A percentile compares a stretch with the other conserved stretches of the same genome.
phyloP scores from a whole-genome alignment of 805 yeast genomes.

The Ogataea kodamae region DNA sequence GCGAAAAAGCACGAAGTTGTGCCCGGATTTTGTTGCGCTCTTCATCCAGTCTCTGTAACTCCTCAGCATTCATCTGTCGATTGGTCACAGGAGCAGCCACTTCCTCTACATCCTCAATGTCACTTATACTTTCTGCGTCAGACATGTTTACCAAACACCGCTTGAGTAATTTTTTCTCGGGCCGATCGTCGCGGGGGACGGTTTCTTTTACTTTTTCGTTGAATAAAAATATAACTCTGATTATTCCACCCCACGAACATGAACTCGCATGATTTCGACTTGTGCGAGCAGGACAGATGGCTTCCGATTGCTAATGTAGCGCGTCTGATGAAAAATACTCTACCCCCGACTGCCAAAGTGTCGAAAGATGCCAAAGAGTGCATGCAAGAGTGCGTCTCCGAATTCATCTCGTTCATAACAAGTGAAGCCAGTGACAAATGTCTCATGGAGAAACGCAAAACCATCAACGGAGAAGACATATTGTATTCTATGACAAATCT shows the following conservation, averaged over 20 bases:
- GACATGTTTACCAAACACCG: constrained; percentile 4
- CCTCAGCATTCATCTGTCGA: constrained; percentile 11
- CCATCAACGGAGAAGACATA: constrained; percentile 69
- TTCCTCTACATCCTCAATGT: constrained; percentile 9
- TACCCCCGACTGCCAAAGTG: constrained; percentile 70
- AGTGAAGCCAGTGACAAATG: constrained; percentile 65
- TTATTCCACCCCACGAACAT: constrained; percentile 9
- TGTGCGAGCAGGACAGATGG: constrained; percentile 60
- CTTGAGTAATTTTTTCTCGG: constrained; percentile 1
- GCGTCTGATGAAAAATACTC: constrained; percentile 71
- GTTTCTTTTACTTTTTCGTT: too few species aligned
- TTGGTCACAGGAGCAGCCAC: constrained; percentile 8
- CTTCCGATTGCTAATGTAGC: constrained; percentile 63
- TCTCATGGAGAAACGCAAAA: constrained; percentile 60
- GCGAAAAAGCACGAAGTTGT: constrained; percentile 9
- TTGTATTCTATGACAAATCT: constrained; percentile 59
- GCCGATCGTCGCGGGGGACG: constrained; percentile 8
- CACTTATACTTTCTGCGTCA: constrained; percentile 4
- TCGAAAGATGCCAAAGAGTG: constrained; percentile 79
- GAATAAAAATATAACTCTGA: too few species aligned
- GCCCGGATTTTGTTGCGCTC: constrained; percentile 8
- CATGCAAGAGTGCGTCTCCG: constrained; percentile 59
- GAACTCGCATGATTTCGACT: constrained; percentile 41
- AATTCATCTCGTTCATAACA: constrained; percentile 65
- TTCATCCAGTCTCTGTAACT: constrained; percentile 11